These are phyloP conservation scores for Fraxinus ornus DNA, from an alignment of 305 asterid species.

Conservation along the genomic window DNA sequence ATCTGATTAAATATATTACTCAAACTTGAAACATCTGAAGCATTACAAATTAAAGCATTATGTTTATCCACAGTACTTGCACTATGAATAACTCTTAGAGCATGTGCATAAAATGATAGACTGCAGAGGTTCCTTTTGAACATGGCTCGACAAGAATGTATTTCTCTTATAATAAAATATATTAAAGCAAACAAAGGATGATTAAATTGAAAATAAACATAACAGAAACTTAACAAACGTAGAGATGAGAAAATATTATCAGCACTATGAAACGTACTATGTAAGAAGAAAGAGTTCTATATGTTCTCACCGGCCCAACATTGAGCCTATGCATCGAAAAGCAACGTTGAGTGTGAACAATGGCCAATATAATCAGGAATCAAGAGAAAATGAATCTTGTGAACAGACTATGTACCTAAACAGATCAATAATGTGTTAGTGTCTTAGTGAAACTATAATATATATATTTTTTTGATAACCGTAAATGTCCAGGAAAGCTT, in stretches of 20 bases:
- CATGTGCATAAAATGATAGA: background rate
- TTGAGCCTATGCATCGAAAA: background rate
- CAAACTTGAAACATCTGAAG: conserved; percentile 1
- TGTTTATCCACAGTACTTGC: background rate
- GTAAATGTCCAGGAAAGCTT: no score
- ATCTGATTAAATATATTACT: background rate
- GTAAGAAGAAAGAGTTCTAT: background rate
- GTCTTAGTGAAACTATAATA: no score
- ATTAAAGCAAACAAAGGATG: background rate
- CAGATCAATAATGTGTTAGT: background rate
- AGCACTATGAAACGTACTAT: background rate
- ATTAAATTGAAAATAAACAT: background rate
- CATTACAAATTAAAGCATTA: background rate
- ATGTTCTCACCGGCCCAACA: background rate
- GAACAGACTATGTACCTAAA: background rate
- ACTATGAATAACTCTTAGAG: background rate
- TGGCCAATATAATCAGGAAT: background rate
- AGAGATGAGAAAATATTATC: background rate
- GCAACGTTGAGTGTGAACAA: background rate
- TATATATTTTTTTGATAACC: no score
- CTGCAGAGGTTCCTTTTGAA: background rate
- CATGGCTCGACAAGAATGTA: background rate
- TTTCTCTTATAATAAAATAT: background rate
- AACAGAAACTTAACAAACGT: background rate
- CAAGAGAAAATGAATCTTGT: background rate